Base-by-base conservation (phyloP, 371 early-diverging fungal genomes). In the Massospora cicadina region DNA sequence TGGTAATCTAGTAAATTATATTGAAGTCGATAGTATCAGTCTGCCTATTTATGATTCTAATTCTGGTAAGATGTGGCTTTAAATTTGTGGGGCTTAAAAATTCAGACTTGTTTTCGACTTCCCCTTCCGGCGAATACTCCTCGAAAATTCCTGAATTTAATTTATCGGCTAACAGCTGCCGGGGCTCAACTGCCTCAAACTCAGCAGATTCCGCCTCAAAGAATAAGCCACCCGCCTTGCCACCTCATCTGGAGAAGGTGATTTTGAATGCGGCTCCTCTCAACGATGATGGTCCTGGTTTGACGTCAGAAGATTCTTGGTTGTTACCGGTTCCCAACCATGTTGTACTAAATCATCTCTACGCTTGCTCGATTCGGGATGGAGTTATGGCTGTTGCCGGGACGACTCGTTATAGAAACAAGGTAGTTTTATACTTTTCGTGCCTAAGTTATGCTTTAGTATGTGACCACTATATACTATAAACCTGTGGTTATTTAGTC, bases 351-450 rank as follows among this genome's bases (percentile, higher is more conserved):
- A 95, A 95, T 68, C 98, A 97, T 72, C 71, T 97, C 58, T 95
- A 95, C 71, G 95, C 98, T 2, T 92, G 90, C 67, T 89, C 90
- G 1, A 95, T 97, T 58, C 82, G 91, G 65, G 95, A 95, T 68
- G 90, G 92, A 33, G 95, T 97, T 24, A 89, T 97, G 90, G 95
- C 95, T 3, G 78, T 97, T 55, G 88, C 91, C 21, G 83, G 83
- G 25, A 91, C 92, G 2, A 78, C 86, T 24, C 77, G 91, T 63
- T 91, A 91, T 67, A 78, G 91, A 62, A 88, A 88, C 69, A 96
- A 95, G 86, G 81, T 78, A 73, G 68, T 33, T 60, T 68, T 43
- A 72, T 71, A 26, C 70, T 24, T 27, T 54, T 55, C 3, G 28
- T 31, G 58, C 25, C 2, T n/a, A 27, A 29, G 2, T 63, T 58